Evolutionary conservation across 2,329 filamentous ascomycete genomes (phyloP).

Genomic region (Cordyceps farinosa): DNA sequence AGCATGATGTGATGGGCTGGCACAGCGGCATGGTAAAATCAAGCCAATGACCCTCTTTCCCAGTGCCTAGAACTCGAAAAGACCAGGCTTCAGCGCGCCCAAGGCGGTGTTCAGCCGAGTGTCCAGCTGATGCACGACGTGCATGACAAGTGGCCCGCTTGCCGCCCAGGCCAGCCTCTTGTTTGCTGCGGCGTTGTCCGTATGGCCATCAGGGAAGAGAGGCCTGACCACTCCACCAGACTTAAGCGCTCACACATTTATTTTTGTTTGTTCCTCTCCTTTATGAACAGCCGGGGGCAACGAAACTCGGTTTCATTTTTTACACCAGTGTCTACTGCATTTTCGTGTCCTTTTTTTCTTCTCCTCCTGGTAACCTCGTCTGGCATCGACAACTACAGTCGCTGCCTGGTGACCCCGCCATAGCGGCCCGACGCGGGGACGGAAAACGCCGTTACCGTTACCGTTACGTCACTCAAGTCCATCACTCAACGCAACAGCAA

Average conservation of each 20-base stretch:
- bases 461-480: not conserved
- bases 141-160: conserved; percentile 10
- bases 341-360: not conserved
- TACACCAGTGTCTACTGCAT: not conserved
- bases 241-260: conserved; percentile 8
- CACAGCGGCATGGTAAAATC: not conserved
- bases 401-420: not conserved
- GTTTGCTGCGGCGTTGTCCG: not conserved
- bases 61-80: not conserved
- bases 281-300: not conserved
- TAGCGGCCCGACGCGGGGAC: conserved; percentile 12
- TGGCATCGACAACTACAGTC: not conserved
- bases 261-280: not conserved
- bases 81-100: not conserved
- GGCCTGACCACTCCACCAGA: conserved; percentile 12
- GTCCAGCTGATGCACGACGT: conserved; percentile 13
- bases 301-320: not conserved
- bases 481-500: not conserved
- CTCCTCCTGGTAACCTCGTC: not conserved
- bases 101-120: not conserved
- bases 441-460: conserved; percentile 11
- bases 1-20: not conserved
- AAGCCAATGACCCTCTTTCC: not conserved
- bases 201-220: not conserved
- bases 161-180: conserved; percentile 10